Base-by-base conservation (phyloP, 495 filamentous ascomycete genomes). In the Jackrogersella minutella region DNA sequence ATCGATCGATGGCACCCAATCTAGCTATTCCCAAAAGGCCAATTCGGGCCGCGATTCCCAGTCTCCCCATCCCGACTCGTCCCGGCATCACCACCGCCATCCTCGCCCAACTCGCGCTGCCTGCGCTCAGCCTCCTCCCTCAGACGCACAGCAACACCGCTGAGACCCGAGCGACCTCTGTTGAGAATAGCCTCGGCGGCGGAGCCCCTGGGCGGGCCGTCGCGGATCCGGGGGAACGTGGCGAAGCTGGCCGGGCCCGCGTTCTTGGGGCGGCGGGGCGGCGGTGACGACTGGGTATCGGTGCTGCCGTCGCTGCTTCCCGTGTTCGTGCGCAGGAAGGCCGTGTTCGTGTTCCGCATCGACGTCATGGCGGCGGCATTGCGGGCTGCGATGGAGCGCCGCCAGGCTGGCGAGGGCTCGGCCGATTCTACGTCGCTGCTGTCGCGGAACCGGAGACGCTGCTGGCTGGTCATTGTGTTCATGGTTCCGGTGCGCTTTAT, bases 401-500 rank as follows among this genome's bases (percentile, higher is more conserved):
- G 36, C 62, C 62, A 64, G 28, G 26, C 40, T 8, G 70, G 71
- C 9, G 71, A 68, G 7, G 71, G 49, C 40, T 70, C 64, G 3
- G 39, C 68, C 0, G 71, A 71, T 13, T 73, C 71, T 2, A 73
- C 30, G 22, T 73, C 71, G 43, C 71, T 73, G 28, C 71, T 73
- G 19, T 73, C 71, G n/a, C 71, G 68, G 54, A 73, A 73, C 6
- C 64, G 58, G 17, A 73, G 65, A 1, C 71, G 71, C 21, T 68
- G 56, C 16, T 63, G 68, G 26, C 37, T 65, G 21, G 53, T 58
- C 49, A 57, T 50, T n/a, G 66, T 65, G 14, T 41, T 61, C 53
- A 59, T 54, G 10, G 66, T 69, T 6, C 19, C 4, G 5, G 28
- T 16, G 30, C 24, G 56, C 28, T 30, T 21, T n/a, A 37, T 5